Evolutionary conservation across 2,329 filamentous ascomycete species (phyloP).

Genomic region (Scedosporium dehoogii): DNA sequence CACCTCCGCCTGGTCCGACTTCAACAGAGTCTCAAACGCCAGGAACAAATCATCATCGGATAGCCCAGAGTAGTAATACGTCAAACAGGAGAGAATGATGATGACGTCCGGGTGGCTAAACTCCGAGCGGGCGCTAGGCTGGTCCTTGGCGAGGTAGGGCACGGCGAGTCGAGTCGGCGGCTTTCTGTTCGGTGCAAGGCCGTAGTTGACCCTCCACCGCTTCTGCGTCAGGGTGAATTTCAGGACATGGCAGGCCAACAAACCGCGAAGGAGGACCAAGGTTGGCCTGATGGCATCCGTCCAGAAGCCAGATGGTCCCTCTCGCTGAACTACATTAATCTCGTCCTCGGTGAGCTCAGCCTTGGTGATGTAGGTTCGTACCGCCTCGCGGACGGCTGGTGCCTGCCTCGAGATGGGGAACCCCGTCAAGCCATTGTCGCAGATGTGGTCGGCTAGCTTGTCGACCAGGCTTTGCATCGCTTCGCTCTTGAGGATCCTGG

Average conservation of each 20-base stretch:
- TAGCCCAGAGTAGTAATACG: conserved; percentile 49
- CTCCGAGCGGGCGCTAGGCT: conserved; percentile 42
- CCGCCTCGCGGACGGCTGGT: conserved; percentile 15
- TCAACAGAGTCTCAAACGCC: conserved; percentile 34
- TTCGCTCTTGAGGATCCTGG: conserved; percentile 32
- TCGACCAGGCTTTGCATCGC: conserved; percentile 21
- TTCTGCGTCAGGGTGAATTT: conserved; percentile 44
- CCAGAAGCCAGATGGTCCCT: conserved; percentile 22
- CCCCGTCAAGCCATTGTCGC: conserved; percentile 26
- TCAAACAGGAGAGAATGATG: conserved; percentile 44
- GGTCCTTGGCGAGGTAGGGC: conserved; percentile 51
- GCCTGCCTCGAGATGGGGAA: conserved; percentile 32
- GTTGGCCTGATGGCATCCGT: conserved; percentile 19
- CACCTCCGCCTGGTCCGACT: conserved; percentile 38
- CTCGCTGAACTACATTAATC: conserved; percentile 23
- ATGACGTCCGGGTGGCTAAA: conserved; percentile 53
- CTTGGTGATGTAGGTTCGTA: conserved; percentile 35
- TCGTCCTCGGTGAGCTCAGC: conserved; percentile 17
- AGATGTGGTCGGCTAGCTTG: conserved; percentile 28
- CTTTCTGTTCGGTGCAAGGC: conserved; percentile 32
- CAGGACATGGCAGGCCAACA: conserved; percentile 46
- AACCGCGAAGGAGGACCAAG: conserved; percentile 41
- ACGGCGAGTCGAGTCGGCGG: conserved; percentile 41
- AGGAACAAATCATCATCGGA: conserved; percentile 35
- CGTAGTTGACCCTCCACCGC: conserved; percentile 57